phyloP scores from a whole-genome alignment of 2,329 filamentous ascomycete species.

The Aquanectria penicillioides region DNA sequence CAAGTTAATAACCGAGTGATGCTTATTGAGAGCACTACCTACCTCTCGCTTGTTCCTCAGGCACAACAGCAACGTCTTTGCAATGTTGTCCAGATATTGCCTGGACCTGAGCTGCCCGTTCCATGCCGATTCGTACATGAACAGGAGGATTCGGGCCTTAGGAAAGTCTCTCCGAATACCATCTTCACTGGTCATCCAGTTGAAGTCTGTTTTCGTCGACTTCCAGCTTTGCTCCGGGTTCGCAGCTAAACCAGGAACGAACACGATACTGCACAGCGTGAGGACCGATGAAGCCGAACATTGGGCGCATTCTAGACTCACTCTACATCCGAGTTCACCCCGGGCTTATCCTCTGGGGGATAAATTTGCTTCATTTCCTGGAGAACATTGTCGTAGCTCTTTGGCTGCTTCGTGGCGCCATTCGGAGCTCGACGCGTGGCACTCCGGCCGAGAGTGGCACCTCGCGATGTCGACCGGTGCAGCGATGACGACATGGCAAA shows the following conservation, averaged over 20 bases:
- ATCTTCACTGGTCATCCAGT: slow-evolving; percentile 51
- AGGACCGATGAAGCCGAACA: no score
- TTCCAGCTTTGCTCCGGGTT: slow-evolving; percentile 53
- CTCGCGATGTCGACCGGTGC: slow-evolving; percentile 21
- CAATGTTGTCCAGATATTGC: slow-evolving; percentile 52
- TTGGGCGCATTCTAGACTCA: slow-evolving; percentile 22
- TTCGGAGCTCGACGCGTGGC: no score
- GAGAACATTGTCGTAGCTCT: slow-evolving; percentile 48
- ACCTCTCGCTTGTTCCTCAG: slow-evolving; percentile 50
- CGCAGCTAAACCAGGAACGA: slow-evolving; percentile 53
- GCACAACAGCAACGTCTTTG: slow-evolving; percentile 48
- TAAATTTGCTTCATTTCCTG: slow-evolving; percentile 53
- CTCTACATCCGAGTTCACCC: slow-evolving; percentile 48
- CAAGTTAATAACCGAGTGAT: no score
- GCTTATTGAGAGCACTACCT: no score
- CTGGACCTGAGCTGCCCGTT: slow-evolving; percentile 52
- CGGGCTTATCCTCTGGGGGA: slow-evolving; percentile 42
- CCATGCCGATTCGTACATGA: slow-evolving; percentile 56
- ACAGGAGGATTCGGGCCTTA: slow-evolving; percentile 51
- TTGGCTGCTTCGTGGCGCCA: slow-evolving; percentile 42
- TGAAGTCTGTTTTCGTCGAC: slow-evolving; percentile 51
- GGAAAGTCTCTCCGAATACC: slow-evolving; percentile 52
- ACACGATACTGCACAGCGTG: slow-evolving; percentile 46
- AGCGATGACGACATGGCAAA: no score
- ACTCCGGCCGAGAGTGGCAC: no score